Conservation (phyloP, 1,139 yeast species). For the Debaryomyces udenii region DNA sequence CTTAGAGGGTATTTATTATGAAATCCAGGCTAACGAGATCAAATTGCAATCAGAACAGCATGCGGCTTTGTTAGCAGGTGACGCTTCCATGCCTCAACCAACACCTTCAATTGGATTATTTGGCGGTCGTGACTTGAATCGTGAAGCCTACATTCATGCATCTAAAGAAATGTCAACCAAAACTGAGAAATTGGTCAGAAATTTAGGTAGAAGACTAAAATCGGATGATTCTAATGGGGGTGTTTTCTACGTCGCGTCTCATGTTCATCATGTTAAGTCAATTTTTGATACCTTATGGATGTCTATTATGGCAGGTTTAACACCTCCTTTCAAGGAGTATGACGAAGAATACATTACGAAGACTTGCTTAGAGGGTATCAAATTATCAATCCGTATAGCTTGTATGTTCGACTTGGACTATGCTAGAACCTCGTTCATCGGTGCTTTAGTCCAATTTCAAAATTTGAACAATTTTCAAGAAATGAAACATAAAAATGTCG, state of each 20-base stretch:
- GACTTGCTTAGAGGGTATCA: constrained; percentile 81
- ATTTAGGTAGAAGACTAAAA: constrained; percentile 54
- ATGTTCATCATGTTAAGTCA: constrained; percentile 87
- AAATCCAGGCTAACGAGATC: constrained; percentile 81
- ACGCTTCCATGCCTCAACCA: constrained; percentile 38
- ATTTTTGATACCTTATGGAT: constrained; percentile 96
- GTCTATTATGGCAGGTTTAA: constrained; percentile 92
- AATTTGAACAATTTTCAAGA: constrained; percentile 79
- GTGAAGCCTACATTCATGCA: constrained; percentile 90
- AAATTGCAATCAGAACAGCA: constrained; percentile 92
- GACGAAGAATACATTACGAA: constrained; percentile 77
- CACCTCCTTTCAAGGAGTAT: constrained; percentile 89
- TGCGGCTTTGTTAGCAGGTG: constrained; percentile 81
- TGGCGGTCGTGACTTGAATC: constrained; percentile 71
- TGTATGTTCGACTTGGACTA: constrained; percentile 82
- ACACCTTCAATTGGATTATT: constrained; percentile 61
- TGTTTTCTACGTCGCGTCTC: constrained; percentile 59
- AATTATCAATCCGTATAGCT: constrained; percentile 78
- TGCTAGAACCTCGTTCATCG: constrained; percentile 86
- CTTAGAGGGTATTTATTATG: constrained; percentile 68
- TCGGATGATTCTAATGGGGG: constrained; percentile 31
- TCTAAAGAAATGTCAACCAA: constrained; percentile 89
- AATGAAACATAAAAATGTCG: constrained; percentile 76
- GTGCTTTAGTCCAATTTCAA: constrained; percentile 87
- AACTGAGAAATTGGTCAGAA: constrained; percentile 82